phyloP scores from a whole-genome alignment of 257 asterid genomes.

The Ligustrum vulgare region DNA sequence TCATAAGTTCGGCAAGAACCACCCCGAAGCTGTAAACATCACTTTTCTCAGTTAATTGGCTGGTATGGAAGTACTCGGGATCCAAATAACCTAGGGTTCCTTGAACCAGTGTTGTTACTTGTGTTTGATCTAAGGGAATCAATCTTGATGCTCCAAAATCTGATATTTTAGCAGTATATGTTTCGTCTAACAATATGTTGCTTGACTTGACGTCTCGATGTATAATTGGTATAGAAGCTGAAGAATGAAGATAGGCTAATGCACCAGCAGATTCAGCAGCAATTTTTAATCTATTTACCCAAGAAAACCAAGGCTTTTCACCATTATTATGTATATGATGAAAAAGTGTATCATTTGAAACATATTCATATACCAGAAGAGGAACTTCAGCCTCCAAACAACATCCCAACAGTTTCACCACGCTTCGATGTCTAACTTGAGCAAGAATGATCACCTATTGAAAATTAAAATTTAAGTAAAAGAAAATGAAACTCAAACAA shows the following conservation, averaged over 20 bases:
- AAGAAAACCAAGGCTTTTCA: conserved; percentile 43
- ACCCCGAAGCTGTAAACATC: conserved; percentile 55
- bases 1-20: conserved; percentile 44
- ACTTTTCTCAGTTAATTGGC: conserved; percentile 53
- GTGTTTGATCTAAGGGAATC: conserved; percentile 51
- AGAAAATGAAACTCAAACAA: too few relatives aligned
- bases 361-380: conserved; percentile 35
- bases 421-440: conserved; percentile 43
- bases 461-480: too few relatives aligned
- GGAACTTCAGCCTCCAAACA: conserved; percentile 50
- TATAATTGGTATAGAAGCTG: conserved; percentile 38
- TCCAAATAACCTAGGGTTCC: conserved; percentile 58
- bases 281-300: conserved; percentile 38
- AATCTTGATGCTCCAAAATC: conserved; percentile 65
- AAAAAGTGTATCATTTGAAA: conserved; percentile 33
- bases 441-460: conserved; percentile 40
- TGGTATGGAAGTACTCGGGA: conserved; percentile 49
- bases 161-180: conserved; percentile 38
- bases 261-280: conserved; percentile 46
- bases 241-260: conserved; percentile 46
- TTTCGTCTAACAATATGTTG: conserved; percentile 36
- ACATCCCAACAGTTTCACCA: conserved; percentile 47
- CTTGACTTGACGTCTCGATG: conserved; percentile 50
- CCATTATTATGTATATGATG: conserved; percentile 34
- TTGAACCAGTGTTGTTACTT: conserved; percentile 50